Conservation (phyloP, 768 basidiomycete genomes). For the Amanita molliuscula region DNA sequence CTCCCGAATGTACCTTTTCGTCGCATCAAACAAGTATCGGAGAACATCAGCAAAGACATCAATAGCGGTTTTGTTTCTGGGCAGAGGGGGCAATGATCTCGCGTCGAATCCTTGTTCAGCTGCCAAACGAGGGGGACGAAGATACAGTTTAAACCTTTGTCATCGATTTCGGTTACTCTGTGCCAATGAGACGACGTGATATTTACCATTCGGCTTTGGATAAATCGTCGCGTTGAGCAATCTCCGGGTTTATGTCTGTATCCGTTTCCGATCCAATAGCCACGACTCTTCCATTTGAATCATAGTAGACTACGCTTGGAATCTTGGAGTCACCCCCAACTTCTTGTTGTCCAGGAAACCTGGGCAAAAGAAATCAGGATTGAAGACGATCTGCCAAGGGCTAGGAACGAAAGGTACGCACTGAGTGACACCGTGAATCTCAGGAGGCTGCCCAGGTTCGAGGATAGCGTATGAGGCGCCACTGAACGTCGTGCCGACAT, state of each 20-base stretch:
- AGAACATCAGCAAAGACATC: constrained; percentile 39
- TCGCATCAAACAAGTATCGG: constrained; percentile 29
- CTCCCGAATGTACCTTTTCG: constrained; percentile 30
- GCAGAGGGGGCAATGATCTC: constrained; percentile 25
- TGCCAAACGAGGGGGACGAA: constrained; percentile 2
- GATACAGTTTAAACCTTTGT: constrained; percentile 11
- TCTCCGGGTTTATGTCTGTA: not conserved
- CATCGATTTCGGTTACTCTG: no score
- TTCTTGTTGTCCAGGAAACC: constrained; percentile 1
- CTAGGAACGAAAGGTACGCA: constrained; percentile 7
- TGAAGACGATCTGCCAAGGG: constrained; percentile 26
- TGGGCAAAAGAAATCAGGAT: constrained; percentile 26
- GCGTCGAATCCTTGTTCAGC: not conserved
- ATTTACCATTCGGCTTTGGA: not conserved
- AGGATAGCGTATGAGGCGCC: constrained; percentile 27
- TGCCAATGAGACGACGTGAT: not conserved
- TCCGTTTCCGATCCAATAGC: constrained; percentile 6
- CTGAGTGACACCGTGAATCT: constrained; percentile 28
- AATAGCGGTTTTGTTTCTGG: constrained; percentile 26
- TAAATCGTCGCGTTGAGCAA: not conserved
- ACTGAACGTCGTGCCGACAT: constrained; percentile 42
- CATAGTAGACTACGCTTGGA: constrained; percentile 6
- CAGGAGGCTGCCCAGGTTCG: constrained; percentile 20
- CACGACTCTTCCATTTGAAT: not conserved
- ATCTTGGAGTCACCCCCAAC: constrained; percentile 4